Evolutionary conservation across 108 stramenopile species (phyloP), one percentile per base, ranked within the genome.

Genomic region (Cylindrotheca fusiformis): DNA sequence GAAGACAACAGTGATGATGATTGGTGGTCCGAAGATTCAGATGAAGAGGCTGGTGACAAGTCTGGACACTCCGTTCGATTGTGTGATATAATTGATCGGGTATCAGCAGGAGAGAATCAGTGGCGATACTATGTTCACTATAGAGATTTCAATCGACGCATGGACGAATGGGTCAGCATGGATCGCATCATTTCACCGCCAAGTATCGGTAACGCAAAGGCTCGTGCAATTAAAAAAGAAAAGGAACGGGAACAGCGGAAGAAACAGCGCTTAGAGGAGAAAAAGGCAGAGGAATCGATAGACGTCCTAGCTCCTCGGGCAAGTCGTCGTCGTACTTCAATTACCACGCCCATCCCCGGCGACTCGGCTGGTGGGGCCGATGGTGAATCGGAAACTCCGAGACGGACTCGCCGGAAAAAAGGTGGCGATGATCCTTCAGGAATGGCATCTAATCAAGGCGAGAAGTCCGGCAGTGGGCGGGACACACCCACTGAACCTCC

Each of bases 121-220:
- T 95, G 85, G 87, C 69, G 77, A 31, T 99, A 97, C 69, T 99
- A 99, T 77, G 88, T 99, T 14, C 98, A 99, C 63, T 99, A 97
- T 65, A 81, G 88, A 29, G 93, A 97, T 49, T 94, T 97, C 55
- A 98, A 99, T 79, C 87, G 98, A 24, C 72, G 98, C 12, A 97
- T 99, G 97, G 98, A 99, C 66, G 97, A 97, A 75, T 99, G 98
- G 98, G 86, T 99, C 19, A 63, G 60, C 27, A 78, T 72, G 52
- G 88, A 90, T 26, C 72, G 90, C 2, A 88, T 95, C 48, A 77
- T 91, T 0, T 77, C 75, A 12, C 93, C 90, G 23, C 93, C 93
- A 0, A 76, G 72, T 10, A 72, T 95, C 47, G 93, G 90, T 44
- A 91, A 90, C 69, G 88, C 88, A 48, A 87, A 88, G 63, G 86